Evolutionary conservation across 2,329 filamentous ascomycete genomes (phyloP).

Genomic region (Fusarium sp.): DNA sequence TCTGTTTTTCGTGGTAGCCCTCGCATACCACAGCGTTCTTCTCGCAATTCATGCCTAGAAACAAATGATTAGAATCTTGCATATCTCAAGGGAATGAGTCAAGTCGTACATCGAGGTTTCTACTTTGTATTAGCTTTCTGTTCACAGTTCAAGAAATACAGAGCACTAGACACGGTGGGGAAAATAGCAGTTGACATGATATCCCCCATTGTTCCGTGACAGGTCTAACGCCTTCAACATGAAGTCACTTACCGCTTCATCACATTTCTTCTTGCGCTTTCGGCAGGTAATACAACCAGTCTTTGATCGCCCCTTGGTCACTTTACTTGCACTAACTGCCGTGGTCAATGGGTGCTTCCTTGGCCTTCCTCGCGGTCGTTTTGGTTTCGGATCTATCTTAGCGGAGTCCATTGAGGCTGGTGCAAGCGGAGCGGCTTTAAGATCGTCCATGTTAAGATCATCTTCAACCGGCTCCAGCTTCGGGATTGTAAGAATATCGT

Average conservation of each 20-base stretch:
- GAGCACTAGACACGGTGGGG: background rate
- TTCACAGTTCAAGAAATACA: background rate
- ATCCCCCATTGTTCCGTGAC: background rate
- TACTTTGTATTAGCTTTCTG: constrained; percentile 13
- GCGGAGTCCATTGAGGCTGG: constrained; percentile 38
- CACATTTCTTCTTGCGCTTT: constrained; percentile 78
- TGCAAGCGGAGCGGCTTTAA: constrained; percentile 57
- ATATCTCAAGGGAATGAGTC: background rate
- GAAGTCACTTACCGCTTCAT: constrained; percentile 61
- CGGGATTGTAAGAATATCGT: constrained; percentile 60
- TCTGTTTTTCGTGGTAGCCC: constrained; percentile 86
- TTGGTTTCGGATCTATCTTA: constrained; percentile 57
- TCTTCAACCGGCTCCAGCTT: constrained; percentile 70
- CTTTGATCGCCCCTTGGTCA: constrained; percentile 81
- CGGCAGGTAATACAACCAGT: constrained; percentile 76
- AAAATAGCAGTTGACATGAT: background rate
- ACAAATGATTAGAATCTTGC: constrained; percentile 33
- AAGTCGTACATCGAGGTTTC: constrained; percentile 60
- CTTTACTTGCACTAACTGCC: constrained; percentile 70
- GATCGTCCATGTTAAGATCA: constrained; percentile 64
- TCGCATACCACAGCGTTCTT: constrained; percentile 95
- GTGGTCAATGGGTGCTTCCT: constrained; percentile 80
- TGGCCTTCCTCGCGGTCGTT: constrained; percentile 81
- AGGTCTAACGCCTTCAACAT: background rate
- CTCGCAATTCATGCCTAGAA: constrained; percentile 82